A percentile compares a stretch with the other conserved stretches of the same genome.
Evolutionary conservation across 192 early-diverging fungal species (phyloP).

Genomic region (Coemansia sp.): DNA sequence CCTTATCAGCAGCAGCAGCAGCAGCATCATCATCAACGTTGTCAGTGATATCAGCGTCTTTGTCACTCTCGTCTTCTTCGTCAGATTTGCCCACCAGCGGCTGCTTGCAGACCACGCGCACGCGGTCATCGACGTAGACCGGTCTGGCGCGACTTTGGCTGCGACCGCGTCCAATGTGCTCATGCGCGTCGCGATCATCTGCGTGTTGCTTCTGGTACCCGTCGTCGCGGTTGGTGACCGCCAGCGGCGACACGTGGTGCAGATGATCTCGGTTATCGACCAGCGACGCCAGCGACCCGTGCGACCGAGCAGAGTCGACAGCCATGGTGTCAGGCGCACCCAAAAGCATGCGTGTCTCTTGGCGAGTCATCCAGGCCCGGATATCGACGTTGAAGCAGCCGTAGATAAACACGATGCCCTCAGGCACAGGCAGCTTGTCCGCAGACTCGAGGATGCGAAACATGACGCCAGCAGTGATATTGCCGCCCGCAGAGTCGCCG

Average conservation of each 20-base stretch:
- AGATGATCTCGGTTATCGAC: conserved; percentile 68
- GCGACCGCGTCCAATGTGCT: not conserved
- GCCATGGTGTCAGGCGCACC: conserved; percentile 10
- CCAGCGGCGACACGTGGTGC: conserved; percentile 68
- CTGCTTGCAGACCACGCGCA: conserved; percentile 26
- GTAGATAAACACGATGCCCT: conserved; percentile 84
- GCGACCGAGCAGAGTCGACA: not conserved
- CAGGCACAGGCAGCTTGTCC: conserved; percentile 64
- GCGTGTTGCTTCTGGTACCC: conserved; percentile 27
- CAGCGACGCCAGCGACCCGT: conserved; percentile 34
- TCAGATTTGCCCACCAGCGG: not conserved
- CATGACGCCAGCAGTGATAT: conserved; percentile 74
- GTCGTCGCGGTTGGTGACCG: conserved; percentile 33
- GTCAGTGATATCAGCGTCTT: not conserved
- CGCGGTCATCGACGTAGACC: conserved; percentile 32
- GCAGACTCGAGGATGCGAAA: conserved; percentile 75
- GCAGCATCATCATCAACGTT: not conserved
- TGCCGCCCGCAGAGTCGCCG: conserved; percentile 97
- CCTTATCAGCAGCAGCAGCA: too few species aligned
- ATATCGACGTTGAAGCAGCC: conserved; percentile 90
- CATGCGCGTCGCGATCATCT: not conserved
- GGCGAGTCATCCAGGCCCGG: conserved; percentile 85
- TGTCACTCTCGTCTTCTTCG: not conserved
- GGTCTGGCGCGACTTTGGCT: not conserved
- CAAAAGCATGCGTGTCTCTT: conserved; percentile 38